Conservation (phyloP, 495 filamentous ascomycete genomes). For the Cenococcum geophilum region DNA sequence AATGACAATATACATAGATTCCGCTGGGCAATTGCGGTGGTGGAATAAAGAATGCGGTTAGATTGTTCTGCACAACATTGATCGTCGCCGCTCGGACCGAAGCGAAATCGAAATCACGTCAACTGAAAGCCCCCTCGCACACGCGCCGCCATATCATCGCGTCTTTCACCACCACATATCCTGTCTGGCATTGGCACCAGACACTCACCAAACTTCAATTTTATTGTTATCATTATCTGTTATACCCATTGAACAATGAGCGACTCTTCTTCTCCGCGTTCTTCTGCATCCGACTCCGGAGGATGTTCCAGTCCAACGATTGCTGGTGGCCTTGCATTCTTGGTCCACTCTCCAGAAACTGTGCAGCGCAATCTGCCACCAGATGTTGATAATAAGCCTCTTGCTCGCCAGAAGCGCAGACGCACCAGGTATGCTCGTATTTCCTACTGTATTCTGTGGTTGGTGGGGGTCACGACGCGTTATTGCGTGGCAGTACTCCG, state of each 20-base stretch:
- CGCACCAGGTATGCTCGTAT: slow-evolving; percentile 48
- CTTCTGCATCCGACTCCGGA: slow-evolving; percentile 1
- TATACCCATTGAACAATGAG: neutral
- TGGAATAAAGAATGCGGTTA: neutral
- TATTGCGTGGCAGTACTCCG: slow-evolving; percentile 9
- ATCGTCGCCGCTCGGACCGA: neutral
- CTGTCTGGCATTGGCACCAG: neutral
- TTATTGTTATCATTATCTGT: neutral
- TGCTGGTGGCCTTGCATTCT: slow-evolving; percentile 47
- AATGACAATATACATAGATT: too few species aligned
- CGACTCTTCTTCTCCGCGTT: neutral
- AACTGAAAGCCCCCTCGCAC: neutral
- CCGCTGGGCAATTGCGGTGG: neutral
- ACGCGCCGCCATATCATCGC: slow-evolving; percentile 2
- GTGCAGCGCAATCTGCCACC: slow-evolving; percentile 57
- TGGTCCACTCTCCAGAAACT: slow-evolving; percentile 63
- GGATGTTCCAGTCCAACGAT: slow-evolving; percentile 11
- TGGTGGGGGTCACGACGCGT: slow-evolving; percentile 16
- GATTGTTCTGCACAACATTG: neutral
- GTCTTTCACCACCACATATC: neutral
- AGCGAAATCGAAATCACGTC: slow-evolving; percentile 6
- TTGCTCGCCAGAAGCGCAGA: slow-evolving; percentile 62
- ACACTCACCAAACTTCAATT: neutral
- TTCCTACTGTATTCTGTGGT: slow-evolving; percentile 3
- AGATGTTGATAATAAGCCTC: slow-evolving; percentile 59